Conservation (phyloP, 1,284 basidiomycete species). For the Moniliophthora roreri region DNA sequence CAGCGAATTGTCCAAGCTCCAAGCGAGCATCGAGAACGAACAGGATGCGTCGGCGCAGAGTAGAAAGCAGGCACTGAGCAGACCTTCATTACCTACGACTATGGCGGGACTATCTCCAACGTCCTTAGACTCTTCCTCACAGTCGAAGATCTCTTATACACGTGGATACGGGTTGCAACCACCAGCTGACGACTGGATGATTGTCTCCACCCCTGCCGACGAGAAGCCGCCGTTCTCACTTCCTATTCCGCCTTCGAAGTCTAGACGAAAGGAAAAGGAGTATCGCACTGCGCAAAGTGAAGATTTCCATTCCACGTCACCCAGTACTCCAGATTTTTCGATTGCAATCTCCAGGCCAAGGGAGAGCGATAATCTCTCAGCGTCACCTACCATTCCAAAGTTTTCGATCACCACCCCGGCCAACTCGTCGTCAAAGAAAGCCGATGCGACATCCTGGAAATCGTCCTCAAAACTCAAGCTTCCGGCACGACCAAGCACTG, state of each 20-base stretch:
- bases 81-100: background rate
- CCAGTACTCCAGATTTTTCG: background rate
- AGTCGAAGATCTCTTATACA: background rate
- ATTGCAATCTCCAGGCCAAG: background rate
- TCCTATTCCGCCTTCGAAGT: slow-evolving; percentile 26
- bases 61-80: background rate
- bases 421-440: background rate
- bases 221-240: slow-evolving; percentile 30
- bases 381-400: background rate
- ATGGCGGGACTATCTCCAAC: background rate
- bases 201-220: slow-evolving; percentile 28
- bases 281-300: slow-evolving; percentile 12
- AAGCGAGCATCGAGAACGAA: slow-evolving; percentile 16
- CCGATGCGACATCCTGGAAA: background rate
- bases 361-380: too few relatives aligned
- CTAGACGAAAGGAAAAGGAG: slow-evolving; percentile 10
- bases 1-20: slow-evolving; percentile 40
- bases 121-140: background rate
- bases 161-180: background rate
- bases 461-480: background rate
- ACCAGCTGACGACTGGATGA: slow-evolving; percentile 28
- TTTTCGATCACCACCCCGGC: background rate
- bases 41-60: background rate
- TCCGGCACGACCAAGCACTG: background rate
- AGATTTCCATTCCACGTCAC: background rate